These are phyloP conservation scores for Agastache rugosa DNA, from an alignment of 257 asterid genomes.

Conservation along the genomic window DNA sequence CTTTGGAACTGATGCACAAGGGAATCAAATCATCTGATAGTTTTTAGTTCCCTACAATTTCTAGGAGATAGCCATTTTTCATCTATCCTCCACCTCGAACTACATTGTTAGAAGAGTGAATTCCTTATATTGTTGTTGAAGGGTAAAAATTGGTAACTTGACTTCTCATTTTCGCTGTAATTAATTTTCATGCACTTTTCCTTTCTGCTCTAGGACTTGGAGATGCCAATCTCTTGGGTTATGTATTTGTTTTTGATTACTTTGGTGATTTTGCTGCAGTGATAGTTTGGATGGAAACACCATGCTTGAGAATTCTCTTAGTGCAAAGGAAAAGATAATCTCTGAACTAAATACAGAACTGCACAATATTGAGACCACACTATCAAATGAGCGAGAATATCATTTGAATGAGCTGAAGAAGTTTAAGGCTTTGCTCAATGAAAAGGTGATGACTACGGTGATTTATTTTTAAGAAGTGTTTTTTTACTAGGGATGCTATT, in stretches of 20 bases:
- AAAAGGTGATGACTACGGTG: slow-evolving; percentile 62
- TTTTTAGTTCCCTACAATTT: background rate
- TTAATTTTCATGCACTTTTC: slow-evolving; percentile 21
- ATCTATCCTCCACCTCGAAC: background rate
- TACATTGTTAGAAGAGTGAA: slow-evolving; percentile 2
- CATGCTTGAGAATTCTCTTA: slow-evolving; percentile 87
- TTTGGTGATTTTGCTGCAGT: slow-evolving; percentile 53
- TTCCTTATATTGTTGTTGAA: background rate
- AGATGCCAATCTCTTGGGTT: slow-evolving; percentile 24
- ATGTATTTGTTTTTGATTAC: slow-evolving; percentile 11
- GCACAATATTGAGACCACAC: slow-evolving; percentile 83
- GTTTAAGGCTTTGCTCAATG: slow-evolving; percentile 72
- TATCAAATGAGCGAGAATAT: slow-evolving; percentile 81
- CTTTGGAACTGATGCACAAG: slow-evolving; percentile 23
- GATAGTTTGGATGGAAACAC: slow-evolving; percentile 72
- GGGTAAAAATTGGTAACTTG: slow-evolving; percentile 19
- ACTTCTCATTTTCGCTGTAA: slow-evolving; percentile 11
- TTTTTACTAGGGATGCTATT: background rate
- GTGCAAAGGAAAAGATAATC: slow-evolving; percentile 88
- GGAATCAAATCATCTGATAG: background rate
- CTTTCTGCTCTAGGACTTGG: slow-evolving; percentile 15
- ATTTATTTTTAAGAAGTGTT: background rate
- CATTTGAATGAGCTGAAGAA: slow-evolving; percentile 88
- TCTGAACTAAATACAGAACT: slow-evolving; percentile 93
- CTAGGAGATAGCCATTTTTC: slow-evolving; percentile 10